Conservation (phyloP, 805 yeast genomes). For the Pichia heedii region DNA sequence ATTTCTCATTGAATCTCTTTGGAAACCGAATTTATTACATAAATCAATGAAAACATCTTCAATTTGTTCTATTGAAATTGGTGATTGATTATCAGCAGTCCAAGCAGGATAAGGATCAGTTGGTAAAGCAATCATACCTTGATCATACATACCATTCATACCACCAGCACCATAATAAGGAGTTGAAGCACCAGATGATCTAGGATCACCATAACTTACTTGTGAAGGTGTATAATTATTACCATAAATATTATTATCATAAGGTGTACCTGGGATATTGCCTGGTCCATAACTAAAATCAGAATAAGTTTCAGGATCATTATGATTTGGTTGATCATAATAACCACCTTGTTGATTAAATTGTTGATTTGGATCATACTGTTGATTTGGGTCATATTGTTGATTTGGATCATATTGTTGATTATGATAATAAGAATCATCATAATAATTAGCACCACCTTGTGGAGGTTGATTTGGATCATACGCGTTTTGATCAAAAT, state of each 20-base stretch:
- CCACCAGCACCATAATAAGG: slow-evolving; percentile 46
- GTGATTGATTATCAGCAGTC: slow-evolving; percentile 94
- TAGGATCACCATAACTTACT: slow-evolving; percentile 77
- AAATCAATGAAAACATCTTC: slow-evolving; percentile 81
- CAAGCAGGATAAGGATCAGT: slow-evolving; percentile 98
- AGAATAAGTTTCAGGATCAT: slow-evolving; percentile 50
- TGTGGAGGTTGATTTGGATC: slow-evolving; percentile 20
- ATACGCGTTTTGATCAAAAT: slow-evolving; percentile 21
- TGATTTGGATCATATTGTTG: slow-evolving; percentile 43
- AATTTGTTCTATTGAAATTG: slow-evolving; percentile 73
- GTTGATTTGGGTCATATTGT: slow-evolving; percentile 21
- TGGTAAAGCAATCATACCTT: slow-evolving; percentile 55
- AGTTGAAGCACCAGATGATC: slow-evolving; percentile 90
- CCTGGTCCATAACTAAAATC: slow-evolving; percentile 57
- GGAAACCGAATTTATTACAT: slow-evolving; percentile 80
- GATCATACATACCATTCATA: slow-evolving; percentile 26
- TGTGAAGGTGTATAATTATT: slow-evolving; percentile 62
- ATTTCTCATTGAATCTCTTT: slow-evolving; percentile 88
- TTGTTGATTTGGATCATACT: slow-evolving; percentile 17
- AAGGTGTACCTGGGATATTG: slow-evolving; percentile 54
- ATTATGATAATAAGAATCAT: slow-evolving; percentile 1
- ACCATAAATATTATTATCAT: slow-evolving; percentile 43
- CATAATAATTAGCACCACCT: slow-evolving; percentile 17
- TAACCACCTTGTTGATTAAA: slow-evolving; percentile 25
- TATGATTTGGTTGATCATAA: slow-evolving; percentile 42